Percentiles rank a stretch among this genome's conserved stretches.
Evolutionary conservation across 1,139 yeast species (phyloP).

Genomic region (Magnusiomyces sp.): DNA sequence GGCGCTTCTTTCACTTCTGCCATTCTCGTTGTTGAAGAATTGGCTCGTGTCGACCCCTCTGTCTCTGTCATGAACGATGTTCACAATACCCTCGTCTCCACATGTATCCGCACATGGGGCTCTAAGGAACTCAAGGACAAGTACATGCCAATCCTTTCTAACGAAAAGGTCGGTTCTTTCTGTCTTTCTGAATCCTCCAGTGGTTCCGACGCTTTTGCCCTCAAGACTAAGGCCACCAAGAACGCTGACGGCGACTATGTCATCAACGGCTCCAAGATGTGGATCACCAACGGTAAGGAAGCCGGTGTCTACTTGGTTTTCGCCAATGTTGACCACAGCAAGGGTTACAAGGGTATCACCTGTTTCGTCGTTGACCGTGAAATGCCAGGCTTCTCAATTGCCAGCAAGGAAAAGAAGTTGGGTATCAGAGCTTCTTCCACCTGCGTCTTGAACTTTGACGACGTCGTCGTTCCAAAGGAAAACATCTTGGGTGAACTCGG

Average conservation of each 20-base stretch:
- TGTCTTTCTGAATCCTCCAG: constrained; percentile 37
- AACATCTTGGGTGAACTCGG: constrained; percentile 38
- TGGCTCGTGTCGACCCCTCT: constrained; percentile 39
- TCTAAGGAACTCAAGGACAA: constrained; percentile 32
- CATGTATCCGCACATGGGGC: constrained; percentile 36
- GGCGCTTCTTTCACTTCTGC: constrained; percentile 40
- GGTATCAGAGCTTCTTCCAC: constrained; percentile 40
- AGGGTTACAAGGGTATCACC: constrained; percentile 41
- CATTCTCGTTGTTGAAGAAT: constrained; percentile 38
- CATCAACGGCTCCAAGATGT: constrained; percentile 37
- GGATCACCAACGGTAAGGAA: constrained; percentile 40
- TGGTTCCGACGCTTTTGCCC: constrained; percentile 41
- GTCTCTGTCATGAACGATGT: constrained; percentile 39
- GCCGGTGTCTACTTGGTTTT: constrained; percentile 38
- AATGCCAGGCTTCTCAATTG: constrained; percentile 34
- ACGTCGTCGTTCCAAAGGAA: constrained; percentile 36
- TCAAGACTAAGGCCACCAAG: constrained; percentile 33
- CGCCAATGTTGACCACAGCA: constrained; percentile 36
- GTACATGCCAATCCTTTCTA: constrained; percentile 35
- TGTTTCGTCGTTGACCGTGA: constrained; percentile 37
- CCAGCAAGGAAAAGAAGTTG: constrained; percentile 39
- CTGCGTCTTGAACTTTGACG: constrained; percentile 37
- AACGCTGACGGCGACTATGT: constrained; percentile 32
- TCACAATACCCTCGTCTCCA: constrained; percentile 39
- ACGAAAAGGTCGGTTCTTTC: constrained; percentile 35